These are phyloP conservation scores for Penicillium nordicum DNA, from an alignment of 2,329 filamentous ascomycete species.

Conservation along the genomic window DNA sequence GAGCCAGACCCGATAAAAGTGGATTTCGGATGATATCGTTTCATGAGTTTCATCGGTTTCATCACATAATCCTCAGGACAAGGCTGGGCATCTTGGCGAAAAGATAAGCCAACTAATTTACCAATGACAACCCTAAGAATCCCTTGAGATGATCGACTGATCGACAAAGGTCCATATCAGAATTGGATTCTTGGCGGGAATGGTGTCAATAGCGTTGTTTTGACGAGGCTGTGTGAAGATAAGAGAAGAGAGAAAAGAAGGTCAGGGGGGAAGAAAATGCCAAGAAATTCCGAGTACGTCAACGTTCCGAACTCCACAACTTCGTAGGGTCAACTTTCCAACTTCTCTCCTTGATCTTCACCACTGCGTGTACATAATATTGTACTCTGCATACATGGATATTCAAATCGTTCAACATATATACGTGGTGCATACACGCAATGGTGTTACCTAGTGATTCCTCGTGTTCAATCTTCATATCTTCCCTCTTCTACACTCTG, in stretches of 20 bases:
- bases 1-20: neutral
- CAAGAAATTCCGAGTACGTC: slow-evolving; percentile 1
- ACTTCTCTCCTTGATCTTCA: neutral
- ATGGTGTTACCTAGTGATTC: slow-evolving; percentile 2
- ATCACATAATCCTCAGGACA: neutral
- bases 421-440: slow-evolving; percentile 1
- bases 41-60: neutral
- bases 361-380: neutral
- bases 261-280: slow-evolving; percentile 7
- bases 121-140: slow-evolving; percentile 4
- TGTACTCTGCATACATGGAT: neutral
- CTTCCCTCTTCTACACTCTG: too few relatives aligned
- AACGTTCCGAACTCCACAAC: neutral
- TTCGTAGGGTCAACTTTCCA: neutral
- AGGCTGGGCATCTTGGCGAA: slow-evolving; percentile 11
- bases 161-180: slow-evolving; percentile 7
- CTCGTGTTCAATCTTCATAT: neutral
- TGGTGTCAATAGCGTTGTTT: slow-evolving; percentile 14
- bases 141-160: slow-evolving; percentile 1
- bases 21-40: neutral
- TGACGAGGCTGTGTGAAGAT: slow-evolving; percentile 14
- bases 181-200: slow-evolving; percentile 12
- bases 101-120: neutral
- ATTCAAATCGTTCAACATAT: neutral
- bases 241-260: neutral